Percentiles rank a stretch among this genome's conserved stretches.
phyloP scores from a whole-genome alignment of 208 protist genomes.

The Wallacemonas sp. region DNA sequence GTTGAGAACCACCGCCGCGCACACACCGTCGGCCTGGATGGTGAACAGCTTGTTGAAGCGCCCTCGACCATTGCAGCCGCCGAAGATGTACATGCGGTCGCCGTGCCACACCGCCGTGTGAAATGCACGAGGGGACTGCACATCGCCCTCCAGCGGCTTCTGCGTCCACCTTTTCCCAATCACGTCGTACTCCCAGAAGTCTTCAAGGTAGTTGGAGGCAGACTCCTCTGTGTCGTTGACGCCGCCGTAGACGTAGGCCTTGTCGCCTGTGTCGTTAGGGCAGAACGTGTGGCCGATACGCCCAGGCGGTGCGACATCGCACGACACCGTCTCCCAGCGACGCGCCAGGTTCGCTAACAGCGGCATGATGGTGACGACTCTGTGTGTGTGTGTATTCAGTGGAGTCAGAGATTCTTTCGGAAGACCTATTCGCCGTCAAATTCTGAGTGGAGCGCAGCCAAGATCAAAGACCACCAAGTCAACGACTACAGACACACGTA shows the following conservation, averaged over 20 bases:
- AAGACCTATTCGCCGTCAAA: too few species aligned
- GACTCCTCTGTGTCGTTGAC: slow-evolving; percentile 78
- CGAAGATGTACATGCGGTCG: slow-evolving; percentile 76
- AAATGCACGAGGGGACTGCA: slow-evolving; percentile 79
- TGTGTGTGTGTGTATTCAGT: neutral
- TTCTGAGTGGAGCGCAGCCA: too few species aligned
- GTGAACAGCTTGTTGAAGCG: slow-evolving; percentile 87
- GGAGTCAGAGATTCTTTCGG: too few species aligned
- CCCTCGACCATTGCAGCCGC: slow-evolving; percentile 81
- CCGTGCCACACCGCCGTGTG: slow-evolving; percentile 81
- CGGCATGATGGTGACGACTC: slow-evolving; percentile 14
- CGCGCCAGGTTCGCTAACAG: slow-evolving; percentile 2
- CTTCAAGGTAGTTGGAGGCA: slow-evolving; percentile 80
- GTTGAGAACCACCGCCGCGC: slow-evolving; percentile 17
- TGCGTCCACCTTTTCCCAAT: slow-evolving; percentile 56
- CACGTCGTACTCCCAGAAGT: slow-evolving; percentile 80
- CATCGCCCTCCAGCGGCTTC: slow-evolving; percentile 51
- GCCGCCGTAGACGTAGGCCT: slow-evolving; percentile 85
- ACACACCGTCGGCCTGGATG: slow-evolving; percentile 56
- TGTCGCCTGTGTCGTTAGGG: slow-evolving; percentile 57
- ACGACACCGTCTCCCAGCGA: slow-evolving; percentile 50
- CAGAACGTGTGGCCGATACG: slow-evolving; percentile 87
- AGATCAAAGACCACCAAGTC: too few species aligned
- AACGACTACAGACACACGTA: too few species aligned
- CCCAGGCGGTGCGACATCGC: slow-evolving; percentile 50